Percentiles rank a stretch among this genome's conserved stretches.
These are phyloP conservation scores for Kwoniella pini DNA, from an alignment of 768 basidiomycete genomes.

Conservation along the genomic window DNA sequence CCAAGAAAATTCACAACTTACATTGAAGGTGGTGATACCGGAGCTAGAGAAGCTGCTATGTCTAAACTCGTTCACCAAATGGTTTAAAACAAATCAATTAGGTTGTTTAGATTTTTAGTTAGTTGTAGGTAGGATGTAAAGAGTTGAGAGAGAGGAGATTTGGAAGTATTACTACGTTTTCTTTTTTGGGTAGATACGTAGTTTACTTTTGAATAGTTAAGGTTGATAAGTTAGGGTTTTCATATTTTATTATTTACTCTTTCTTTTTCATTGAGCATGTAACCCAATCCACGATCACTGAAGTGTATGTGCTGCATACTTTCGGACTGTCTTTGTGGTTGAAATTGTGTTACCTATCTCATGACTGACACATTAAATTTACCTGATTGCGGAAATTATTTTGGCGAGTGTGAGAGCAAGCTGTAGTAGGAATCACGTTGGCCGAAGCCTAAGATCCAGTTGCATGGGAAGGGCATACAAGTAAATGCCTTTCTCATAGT, in stretches of 20 bases:
- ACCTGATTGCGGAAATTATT: no score
- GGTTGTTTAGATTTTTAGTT: not conserved
- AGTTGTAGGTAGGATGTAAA: not conserved
- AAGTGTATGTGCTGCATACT: not conserved
- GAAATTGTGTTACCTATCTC: no score
- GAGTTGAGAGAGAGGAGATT: not conserved
- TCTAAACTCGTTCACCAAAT: conserved; percentile 84
- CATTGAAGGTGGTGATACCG: conserved; percentile 94
- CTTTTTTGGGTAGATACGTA: conserved; percentile 4
- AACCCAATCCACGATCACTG: conserved; percentile 27
- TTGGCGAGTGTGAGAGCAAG: no score
- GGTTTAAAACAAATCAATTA: conserved; percentile 41
- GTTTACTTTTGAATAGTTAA: not conserved
- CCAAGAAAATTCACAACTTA: conserved; percentile 86
- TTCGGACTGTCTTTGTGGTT: no score
- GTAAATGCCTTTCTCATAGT: no score
- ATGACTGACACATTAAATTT: no score
- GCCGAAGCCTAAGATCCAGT: no score
- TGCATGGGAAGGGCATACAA: no score
- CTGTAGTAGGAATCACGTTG: no score
- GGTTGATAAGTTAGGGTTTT: conserved; percentile 1
- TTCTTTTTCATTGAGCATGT: conserved; percentile 21
- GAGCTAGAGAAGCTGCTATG: conserved; percentile 95
- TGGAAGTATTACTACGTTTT: not conserved
- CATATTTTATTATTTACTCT: conserved; percentile 9